A percentile compares a stretch with the other conserved stretches of the same genome.
Conservation (phyloP, 306 rosid species). For the Albizia julibrissin region DNA sequence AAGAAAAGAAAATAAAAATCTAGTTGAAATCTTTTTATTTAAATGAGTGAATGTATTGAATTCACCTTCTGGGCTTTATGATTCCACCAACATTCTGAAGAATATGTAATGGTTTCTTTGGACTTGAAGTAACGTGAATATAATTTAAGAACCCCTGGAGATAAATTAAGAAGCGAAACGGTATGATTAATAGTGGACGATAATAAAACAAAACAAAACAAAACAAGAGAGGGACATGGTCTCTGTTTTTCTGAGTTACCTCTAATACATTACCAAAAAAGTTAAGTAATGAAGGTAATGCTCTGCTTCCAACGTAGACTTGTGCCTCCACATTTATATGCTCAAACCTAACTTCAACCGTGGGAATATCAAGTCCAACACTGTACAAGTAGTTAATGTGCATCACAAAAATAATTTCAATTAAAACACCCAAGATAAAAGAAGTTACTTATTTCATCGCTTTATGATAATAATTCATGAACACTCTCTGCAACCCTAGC, state of each 20-base stretch:
- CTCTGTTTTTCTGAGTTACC: constrained; percentile 40
- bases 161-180: not conserved
- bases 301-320: constrained; percentile 82
- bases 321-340: constrained; percentile 65
- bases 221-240: not conserved
- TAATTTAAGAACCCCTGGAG: constrained; percentile 45
- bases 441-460: not conserved
- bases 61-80: constrained; percentile 51
- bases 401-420: not conserved
- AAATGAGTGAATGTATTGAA: not conserved
- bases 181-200: not conserved
- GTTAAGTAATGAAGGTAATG: constrained; percentile 68
- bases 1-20: too few species aligned
- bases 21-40: not conserved
- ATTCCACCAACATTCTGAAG: constrained; percentile 57
- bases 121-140: constrained; percentile 45
- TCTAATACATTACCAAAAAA: constrained; percentile 56
- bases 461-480: not conserved
- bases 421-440: not conserved
- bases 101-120: constrained; percentile 45
- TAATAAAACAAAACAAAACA: not conserved
- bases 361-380: constrained; percentile 65
- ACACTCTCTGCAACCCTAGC: not conserved
- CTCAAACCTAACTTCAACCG: constrained; percentile 76
- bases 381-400: constrained; percentile 8